These are phyloP conservation scores for Micromonas commoda DNA, from an alignment of 139 green algal genomes.

Conservation along the genomic window DNA sequence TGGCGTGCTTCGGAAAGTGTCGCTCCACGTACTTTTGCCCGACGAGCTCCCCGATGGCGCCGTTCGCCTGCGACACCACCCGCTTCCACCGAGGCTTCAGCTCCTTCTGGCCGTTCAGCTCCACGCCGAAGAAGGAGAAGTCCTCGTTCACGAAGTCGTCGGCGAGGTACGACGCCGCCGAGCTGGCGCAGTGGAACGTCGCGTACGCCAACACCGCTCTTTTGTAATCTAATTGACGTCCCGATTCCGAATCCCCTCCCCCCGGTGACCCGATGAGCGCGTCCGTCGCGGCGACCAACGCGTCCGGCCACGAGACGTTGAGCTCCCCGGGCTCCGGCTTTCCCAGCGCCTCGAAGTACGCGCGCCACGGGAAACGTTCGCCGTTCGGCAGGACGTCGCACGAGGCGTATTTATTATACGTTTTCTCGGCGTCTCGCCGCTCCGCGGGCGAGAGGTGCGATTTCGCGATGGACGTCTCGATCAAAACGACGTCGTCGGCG, in stretches of 20 bases:
- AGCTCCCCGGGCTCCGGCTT: not conserved
- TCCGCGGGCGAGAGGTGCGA: not conserved
- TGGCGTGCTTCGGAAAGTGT: not conserved
- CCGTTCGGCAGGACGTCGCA: not conserved
- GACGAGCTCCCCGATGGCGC: slow-evolving; percentile 10
- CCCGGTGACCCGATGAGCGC: not conserved
- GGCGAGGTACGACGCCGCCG: not conserved
- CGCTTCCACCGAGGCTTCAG: slow-evolving; percentile 22
- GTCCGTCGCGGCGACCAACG: not conserved
- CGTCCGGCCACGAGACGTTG: not conserved
- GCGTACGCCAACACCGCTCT: not conserved
- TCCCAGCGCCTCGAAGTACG: not conserved
- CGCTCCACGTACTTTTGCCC: slow-evolving; percentile 8
- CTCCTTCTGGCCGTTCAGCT: slow-evolving; percentile 10
- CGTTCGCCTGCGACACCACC: slow-evolving; percentile 1
- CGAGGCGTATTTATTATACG: not conserved
- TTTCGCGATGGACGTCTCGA: not conserved
- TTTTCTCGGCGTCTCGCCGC: not conserved
- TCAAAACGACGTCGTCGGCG: not conserved
- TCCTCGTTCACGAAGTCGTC: slow-evolving; percentile 15
- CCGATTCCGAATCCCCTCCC: not conserved
- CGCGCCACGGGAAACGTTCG: not conserved
- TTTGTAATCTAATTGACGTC: not conserved
- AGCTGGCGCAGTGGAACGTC: not conserved
- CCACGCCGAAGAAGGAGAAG: slow-evolving; percentile 13